Evolutionary conservation across 148 eudicot genomes (phyloP).

Genomic region (Tetragonia tetragonoides): DNA sequence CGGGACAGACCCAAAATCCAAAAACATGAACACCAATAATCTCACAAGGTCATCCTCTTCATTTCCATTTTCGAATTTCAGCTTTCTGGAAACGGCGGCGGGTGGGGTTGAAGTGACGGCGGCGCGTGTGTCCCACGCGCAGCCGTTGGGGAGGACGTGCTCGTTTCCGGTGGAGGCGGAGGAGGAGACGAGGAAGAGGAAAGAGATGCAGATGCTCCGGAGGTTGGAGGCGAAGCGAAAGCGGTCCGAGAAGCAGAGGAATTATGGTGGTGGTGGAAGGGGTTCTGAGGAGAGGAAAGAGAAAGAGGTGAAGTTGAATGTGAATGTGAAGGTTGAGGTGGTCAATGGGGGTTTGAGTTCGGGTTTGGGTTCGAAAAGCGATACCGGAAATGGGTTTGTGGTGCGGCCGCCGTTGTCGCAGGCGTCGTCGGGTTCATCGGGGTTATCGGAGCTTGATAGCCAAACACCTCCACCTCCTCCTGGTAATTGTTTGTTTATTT

Average conservation of each 20-base stretch:
- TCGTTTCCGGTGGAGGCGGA: conserved; percentile 48
- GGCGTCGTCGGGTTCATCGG: conserved; percentile 20
- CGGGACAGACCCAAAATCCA: conserved; percentile 44
- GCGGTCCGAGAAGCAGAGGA: conserved; percentile 49
- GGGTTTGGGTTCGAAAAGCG: too few species aligned
- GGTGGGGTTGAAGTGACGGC: not conserved
- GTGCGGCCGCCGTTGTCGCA: not conserved
- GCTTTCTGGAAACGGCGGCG: not conserved
- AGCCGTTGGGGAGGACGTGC: conserved; percentile 37
- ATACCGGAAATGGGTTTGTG: not conserved
- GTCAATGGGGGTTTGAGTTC: too few species aligned
- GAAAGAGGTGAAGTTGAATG: not conserved
- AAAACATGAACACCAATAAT: conserved; percentile 24
- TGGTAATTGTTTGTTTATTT: too few species aligned
- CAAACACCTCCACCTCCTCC: conserved; percentile 7
- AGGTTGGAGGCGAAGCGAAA: conserved; percentile 52
- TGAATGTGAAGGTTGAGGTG: not conserved
- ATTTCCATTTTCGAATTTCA: conserved; percentile 37
- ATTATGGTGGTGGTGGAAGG: not conserved
- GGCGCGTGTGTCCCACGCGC: not conserved
- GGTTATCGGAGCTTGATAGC: conserved; percentile 9
- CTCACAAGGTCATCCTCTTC: not conserved
- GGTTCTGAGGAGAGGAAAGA: not conserved
- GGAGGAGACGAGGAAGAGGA: conserved; percentile 50
- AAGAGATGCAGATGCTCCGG: conserved; percentile 46